Evolutionary conservation across 192 early-diverging fungal genomes (phyloP), one percentile per base, ranked within the genome.

Genomic region (Mortierella antarctica): DNA sequence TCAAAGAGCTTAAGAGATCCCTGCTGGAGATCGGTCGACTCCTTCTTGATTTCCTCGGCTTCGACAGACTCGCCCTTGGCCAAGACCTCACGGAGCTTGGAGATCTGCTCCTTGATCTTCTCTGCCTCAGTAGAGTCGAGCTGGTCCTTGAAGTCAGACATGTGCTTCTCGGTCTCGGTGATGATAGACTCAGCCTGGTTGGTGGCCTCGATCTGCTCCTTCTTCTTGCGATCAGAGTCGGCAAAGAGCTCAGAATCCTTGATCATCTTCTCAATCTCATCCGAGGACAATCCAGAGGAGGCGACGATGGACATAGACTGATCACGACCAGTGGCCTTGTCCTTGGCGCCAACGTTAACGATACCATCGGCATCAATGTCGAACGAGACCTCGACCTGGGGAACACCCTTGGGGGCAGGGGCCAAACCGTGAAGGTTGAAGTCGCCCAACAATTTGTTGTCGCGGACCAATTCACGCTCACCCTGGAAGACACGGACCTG

Each of bases 311-410:
- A 96, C 88, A 99, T 93, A 73, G 93, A 91, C 86, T 96, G 94
- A 83, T 98, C 95, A 65, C 91, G 90, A 83, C 90, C 90, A 82
- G 97, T 96, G 70, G 92, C 93, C 88, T 96, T 93, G 88, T 99
- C 97, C 88, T 94, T 95, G 78, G 97, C 97, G 65, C 89, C 88
- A 54, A 99, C 96, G 83, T 96, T 97, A 74, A 99, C 95, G 72
- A 99, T 97, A 88, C 97, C 97, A 78, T 99, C 95, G 57, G 97
- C 96, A 85, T 99, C 95, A 90, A 99, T 97, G 85, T 99, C 97
- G 76, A 99, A 99, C 18, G 93, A 91, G 58, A 99, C 97, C 85
- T 96, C 94, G 74, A 98, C 92, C 87, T 98, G 95, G 39, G 97
- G 97, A 47, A 95, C 91, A 83, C 96, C 96, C 88, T 93, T 93